phyloP scores from a whole-genome alignment of 169 alveolate genomes.

The Theileria parva region DNA sequence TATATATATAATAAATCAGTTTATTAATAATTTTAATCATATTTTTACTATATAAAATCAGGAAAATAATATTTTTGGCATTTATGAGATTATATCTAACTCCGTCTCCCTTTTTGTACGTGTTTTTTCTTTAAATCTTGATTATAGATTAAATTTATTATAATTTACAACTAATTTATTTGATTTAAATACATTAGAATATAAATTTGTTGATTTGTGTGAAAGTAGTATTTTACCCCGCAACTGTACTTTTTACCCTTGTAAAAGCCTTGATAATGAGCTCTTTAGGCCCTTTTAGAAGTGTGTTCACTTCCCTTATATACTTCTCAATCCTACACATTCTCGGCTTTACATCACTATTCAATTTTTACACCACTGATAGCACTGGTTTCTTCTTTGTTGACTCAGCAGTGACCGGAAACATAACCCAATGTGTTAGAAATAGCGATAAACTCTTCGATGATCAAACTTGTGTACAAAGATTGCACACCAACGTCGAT shows the following conservation, averaged over 20 bases:
- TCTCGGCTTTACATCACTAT: not conserved
- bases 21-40: too few relatives aligned
- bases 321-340: not conserved
- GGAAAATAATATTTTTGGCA: too few relatives aligned
- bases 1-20: too few relatives aligned
- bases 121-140: not conserved
- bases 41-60: too few relatives aligned
- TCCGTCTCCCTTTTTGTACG: not conserved
- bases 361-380: not conserved
- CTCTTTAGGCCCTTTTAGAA: not conserved
- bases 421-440: slow-evolving; percentile 29
- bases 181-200: not conserved
- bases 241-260: not conserved
- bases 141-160: not conserved
- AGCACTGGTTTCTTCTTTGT: not conserved
- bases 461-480: slow-evolving; percentile 21
- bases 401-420: slow-evolving; percentile 35
- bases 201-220: not conserved
- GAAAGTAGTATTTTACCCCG: not conserved
- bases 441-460: slow-evolving; percentile 11
- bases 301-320: not conserved
- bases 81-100: not conserved
- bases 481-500: slow-evolving; percentile 50
- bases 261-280: not conserved
- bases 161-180: not conserved